Conservation (phyloP, 2,329 filamentous ascomycete genomes). For the Pseudogymnoascus sp. region DNA sequence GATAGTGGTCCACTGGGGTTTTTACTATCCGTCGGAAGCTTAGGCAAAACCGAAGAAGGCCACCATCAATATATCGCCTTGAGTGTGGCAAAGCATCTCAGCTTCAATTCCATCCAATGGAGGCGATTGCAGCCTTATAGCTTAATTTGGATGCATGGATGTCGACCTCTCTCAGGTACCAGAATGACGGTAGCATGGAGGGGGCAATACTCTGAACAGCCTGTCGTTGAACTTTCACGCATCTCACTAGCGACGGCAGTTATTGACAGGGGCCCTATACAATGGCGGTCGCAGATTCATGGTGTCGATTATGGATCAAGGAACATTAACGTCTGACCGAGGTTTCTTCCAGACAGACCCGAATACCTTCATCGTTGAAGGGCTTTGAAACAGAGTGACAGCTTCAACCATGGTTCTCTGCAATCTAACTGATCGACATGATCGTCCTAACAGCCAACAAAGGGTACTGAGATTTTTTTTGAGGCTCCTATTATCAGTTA, state of each 20-base stretch:
- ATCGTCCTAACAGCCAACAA: neutral
- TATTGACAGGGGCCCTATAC: constrained; percentile 3
- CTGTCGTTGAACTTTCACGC: neutral
- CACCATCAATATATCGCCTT: neutral
- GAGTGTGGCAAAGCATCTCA: neutral
- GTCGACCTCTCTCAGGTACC: neutral
- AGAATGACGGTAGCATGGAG: neutral
- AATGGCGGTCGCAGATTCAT: neutral
- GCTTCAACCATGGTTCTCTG: neutral
- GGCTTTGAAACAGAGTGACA: neutral
- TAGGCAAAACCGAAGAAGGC: neutral
- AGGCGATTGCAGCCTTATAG: neutral
- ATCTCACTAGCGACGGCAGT: neutral
- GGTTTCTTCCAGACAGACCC: neutral
- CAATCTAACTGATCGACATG: neutral
- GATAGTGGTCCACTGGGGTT: neutral
- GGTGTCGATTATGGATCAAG: neutral
- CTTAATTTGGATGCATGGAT: neutral
- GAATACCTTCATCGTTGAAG: neutral
- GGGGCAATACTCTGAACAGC: neutral
- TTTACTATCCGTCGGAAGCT: neutral
- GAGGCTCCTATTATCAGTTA: neutral
- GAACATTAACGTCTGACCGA: neutral
- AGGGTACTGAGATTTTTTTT: neutral
- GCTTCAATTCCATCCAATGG: neutral